Conservation (phyloP, 2,329 filamentous ascomycete genomes). For the Emergomyces africanus region DNA sequence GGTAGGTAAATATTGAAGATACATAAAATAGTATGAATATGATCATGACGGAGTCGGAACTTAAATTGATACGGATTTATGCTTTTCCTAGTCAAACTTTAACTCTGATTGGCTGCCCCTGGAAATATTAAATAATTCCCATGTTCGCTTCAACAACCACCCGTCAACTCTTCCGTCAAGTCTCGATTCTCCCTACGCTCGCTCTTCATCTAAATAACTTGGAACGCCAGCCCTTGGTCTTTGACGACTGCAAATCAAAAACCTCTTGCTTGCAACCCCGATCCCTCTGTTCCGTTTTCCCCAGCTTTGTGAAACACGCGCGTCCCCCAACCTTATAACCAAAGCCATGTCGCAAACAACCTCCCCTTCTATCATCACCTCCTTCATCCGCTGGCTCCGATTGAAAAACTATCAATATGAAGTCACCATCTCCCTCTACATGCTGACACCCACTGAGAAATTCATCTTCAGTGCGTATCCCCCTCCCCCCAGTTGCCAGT, state of each 20-base stretch:
- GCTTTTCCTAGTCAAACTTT: too few relatives aligned
- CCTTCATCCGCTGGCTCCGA: constrained; percentile 70
- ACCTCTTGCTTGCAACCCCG: too few relatives aligned
- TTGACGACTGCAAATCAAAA: too few relatives aligned
- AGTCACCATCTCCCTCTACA: constrained; percentile 92
- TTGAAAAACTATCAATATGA: constrained; percentile 98
- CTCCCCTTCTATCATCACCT: constrained; percentile 31
- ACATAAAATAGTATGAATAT: too few relatives aligned
- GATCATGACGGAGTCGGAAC: too few relatives aligned
- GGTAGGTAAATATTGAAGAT: too few relatives aligned
- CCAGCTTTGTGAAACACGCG: neutral
- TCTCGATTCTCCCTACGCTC: too few relatives aligned
- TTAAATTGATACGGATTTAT: too few relatives aligned
- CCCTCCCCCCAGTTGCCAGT: constrained; percentile 56
- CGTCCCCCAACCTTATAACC: neutral
- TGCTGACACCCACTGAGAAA: constrained; percentile 92
- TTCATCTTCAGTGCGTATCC: constrained; percentile 76
- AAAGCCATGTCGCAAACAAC: constrained; percentile 6
- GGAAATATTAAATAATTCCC: neutral
- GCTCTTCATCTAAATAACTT: too few relatives aligned
- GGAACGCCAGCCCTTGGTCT: too few relatives aligned
- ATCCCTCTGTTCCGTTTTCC: neutral
- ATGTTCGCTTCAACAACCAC: neutral
- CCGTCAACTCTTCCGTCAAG: neutral
- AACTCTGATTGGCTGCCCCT: neutral